Conservation (phyloP, 805 yeast genomes). For the Candida rishiriensis region DNA sequence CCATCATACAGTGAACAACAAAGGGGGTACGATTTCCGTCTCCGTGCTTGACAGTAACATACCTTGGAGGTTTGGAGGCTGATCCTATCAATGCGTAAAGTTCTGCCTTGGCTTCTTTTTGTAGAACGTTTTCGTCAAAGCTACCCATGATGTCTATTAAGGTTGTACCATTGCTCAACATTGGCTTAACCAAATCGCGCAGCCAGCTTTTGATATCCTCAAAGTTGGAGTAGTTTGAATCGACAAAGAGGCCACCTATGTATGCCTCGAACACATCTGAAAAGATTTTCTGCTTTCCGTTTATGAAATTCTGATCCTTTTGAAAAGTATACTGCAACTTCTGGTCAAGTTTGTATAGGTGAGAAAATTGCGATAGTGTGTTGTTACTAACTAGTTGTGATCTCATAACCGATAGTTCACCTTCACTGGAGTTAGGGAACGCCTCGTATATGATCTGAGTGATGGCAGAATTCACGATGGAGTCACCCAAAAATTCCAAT, state of each 20-base stretch:
- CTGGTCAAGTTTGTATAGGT: constrained; percentile 60
- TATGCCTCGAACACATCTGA: constrained; percentile 96
- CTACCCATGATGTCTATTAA: constrained; percentile 13
- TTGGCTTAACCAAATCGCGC: constrained; percentile 43
- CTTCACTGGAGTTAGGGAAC: constrained; percentile 75
- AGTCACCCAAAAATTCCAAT: constrained; percentile 86
- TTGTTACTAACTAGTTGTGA: constrained; percentile 69
- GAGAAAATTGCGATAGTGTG: constrained; percentile 65
- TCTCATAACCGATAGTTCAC: constrained; percentile 69
- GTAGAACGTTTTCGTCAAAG: constrained; percentile 28
- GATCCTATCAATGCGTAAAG: constrained; percentile 77
- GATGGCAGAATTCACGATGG: constrained; percentile 69
- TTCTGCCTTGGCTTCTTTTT: constrained; percentile 69
- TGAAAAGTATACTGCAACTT: constrained; percentile 38
- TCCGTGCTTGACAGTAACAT: constrained; percentile 43
- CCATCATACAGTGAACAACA: constrained; percentile 62
- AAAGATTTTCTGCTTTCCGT: constrained; percentile 62
- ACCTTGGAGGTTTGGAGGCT: constrained; percentile 59
- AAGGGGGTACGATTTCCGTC: constrained; percentile 50
- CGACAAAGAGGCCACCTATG: constrained; percentile 75
- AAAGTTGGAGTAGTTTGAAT: constrained; percentile 42
- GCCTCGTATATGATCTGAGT: constrained; percentile 61
- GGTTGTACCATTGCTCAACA: constrained; percentile 33
- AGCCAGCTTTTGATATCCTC: constrained; percentile 56
- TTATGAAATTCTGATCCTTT: constrained; percentile 39